These are phyloP conservation scores for Diaporthe sp. DNA, from an alignment of 2,329 filamentous ascomycete genomes.

Conservation along the genomic window DNA sequence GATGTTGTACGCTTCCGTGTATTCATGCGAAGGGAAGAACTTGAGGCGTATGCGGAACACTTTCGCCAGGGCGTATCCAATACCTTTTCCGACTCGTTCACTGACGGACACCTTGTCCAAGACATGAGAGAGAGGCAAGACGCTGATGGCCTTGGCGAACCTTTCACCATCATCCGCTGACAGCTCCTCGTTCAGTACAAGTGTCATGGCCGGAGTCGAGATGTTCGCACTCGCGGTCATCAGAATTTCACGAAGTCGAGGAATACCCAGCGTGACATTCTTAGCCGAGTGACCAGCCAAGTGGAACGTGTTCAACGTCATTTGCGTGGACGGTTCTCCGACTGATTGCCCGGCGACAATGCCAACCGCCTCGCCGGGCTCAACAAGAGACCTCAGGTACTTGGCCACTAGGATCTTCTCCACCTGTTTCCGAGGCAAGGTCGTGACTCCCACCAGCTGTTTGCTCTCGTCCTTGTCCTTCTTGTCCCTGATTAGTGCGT, in stretches of 20 bases:
- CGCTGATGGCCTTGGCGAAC: conserved; percentile 93
- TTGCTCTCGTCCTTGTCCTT: conserved; percentile 51
- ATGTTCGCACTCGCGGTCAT: conserved; percentile 96
- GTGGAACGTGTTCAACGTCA: conserved; percentile 99
- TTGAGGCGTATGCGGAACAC: conserved; percentile 84
- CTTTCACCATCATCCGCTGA: conserved; percentile 74
- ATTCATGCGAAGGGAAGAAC: conserved; percentile 88
- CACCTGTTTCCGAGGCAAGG: conserved; percentile 75
- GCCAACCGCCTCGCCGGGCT: conserved; percentile 95
- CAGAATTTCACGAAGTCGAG: conserved; percentile 94
- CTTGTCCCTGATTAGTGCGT: conserved; percentile 66
- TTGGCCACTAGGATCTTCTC: conserved; percentile 90
- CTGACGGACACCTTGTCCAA: conserved; percentile 83
- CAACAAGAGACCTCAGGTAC: conserved; percentile 90
- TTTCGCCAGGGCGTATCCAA: conserved; percentile 78
- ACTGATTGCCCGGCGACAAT: conserved; percentile 97
- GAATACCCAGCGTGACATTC: conserved; percentile 99
- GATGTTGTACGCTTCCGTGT: conserved; percentile 87
- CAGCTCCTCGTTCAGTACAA: conserved; percentile 80
- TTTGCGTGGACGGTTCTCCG: conserved; percentile 97
- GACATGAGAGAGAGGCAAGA: conserved; percentile 84
- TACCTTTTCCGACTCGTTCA: conserved; percentile 80
- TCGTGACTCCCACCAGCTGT: conserved; percentile 43
- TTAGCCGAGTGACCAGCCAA: conserved; percentile 98
- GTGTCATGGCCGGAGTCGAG: conserved; percentile 89